These are phyloP conservation scores for Penicillium sp. DNA, from an alignment of 2,329 filamentous ascomycete species.

Conservation along the genomic window DNA sequence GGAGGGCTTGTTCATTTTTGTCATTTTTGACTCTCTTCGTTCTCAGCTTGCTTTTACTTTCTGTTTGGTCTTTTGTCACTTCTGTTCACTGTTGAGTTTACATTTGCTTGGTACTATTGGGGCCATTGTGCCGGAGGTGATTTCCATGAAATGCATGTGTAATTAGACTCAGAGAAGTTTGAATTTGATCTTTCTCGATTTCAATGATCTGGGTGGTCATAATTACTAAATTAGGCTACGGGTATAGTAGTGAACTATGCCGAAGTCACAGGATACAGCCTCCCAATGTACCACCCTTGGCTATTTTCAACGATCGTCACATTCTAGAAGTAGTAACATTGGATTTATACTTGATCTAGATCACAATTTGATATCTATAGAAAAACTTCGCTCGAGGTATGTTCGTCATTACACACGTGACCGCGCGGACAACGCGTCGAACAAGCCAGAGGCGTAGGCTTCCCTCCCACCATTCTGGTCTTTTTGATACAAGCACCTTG, in stretches of 20 bases:
- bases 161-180: neutral
- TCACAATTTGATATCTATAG: neutral
- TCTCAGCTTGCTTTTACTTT: neutral
- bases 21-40: neutral
- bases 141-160: too few species aligned
- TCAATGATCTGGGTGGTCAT: neutral
- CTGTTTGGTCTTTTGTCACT: neutral
- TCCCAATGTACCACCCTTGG: neutral
- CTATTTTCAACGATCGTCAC: neutral
- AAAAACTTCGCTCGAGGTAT: neutral
- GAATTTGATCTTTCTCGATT: neutral
- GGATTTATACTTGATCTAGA: neutral
- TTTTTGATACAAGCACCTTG: conserved; percentile 6
- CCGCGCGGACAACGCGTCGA: conserved; percentile 36
- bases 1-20: neutral
- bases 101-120: neutral
- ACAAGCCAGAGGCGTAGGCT: conserved; percentile 15
- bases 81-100: neutral
- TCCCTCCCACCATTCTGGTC: conserved; percentile 3
- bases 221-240: neutral
- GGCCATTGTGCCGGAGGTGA: too few species aligned
- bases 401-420: conserved; percentile 30
- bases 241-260: neutral
- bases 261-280: neutral
- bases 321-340: neutral